Evolutionary conservation across 2,329 filamentous ascomycete species (phyloP), one percentile per base, ranked within the genome.

Genomic region (Cucurbitaria berberidis): DNA sequence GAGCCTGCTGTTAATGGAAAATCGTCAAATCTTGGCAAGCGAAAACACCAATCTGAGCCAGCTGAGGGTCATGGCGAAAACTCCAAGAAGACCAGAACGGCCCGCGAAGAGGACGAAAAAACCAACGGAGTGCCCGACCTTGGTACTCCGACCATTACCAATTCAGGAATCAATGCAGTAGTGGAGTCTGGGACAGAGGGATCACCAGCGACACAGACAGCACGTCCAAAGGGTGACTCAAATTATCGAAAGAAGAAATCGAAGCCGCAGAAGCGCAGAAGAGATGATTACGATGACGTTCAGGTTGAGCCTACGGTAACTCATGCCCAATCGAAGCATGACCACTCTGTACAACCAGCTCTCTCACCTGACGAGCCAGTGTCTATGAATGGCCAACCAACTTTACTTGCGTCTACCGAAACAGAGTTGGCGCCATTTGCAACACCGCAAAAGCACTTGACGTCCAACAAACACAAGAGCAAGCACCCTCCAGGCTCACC

Each of bases 241-340:
- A 74, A 75, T 35, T 75, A 75, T 48, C 66, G 72, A 24, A 70
- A 69, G 51, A 73, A 72, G 55, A 72, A 71, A 45, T 50, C 50
- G 26, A 63, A 62, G 35, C 51, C 59, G 50, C 45, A 24, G 36
- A 52, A 67, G 45, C 48, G 56, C 44, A 60, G 59, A 53, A 63
- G 49, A 57, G 55, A 59, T 44, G 57, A 59, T 26, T 35, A 45
- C 32, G 42, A 57, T 16, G 45, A 26, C 3, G 19, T 24, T 38
- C 26, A 50, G 21, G 32, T 41, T 22, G 34, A 56, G 38, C 29
- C 45, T n/a, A 43, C 51, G 40, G 45, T 42, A n/a, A 43, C 45
- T 46, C 41, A 54, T 35, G n/a, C 45, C 16, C 29, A 58, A 39
- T 34, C 51, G 38, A 54, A 54, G 16, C 45, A 27, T 55, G 44